Conservation (phyloP, 2,329 filamentous ascomycete genomes). For the Penicillium janthinellum region DNA sequence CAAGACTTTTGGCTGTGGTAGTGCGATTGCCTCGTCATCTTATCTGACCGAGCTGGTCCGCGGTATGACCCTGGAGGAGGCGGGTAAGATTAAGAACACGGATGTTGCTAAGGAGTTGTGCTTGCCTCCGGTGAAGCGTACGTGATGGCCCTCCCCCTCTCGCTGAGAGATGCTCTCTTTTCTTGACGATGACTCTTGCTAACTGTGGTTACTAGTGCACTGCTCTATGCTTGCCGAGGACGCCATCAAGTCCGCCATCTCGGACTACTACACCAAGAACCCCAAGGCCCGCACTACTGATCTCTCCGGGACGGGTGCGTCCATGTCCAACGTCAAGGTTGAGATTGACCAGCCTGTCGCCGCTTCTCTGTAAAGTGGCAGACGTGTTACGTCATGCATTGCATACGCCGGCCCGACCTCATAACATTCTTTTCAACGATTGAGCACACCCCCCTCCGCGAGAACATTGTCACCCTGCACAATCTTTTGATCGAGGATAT, state of each 20-base stretch:
- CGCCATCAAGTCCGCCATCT: constrained; percentile 88
- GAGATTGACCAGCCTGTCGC: constrained; percentile 44
- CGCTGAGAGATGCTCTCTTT: background rate
- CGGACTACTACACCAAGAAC: constrained; percentile 90
- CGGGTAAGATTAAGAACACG: constrained; percentile 89
- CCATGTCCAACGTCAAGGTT: constrained; percentile 62
- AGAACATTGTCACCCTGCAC: constrained; percentile 12
- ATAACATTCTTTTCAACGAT: constrained; percentile 9
- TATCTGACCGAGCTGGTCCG: constrained; percentile 94
- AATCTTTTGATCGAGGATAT: constrained; percentile 25
- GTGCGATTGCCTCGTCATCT: constrained; percentile 89
- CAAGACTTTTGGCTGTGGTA: constrained; percentile 96
- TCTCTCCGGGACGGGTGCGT: constrained; percentile 71
- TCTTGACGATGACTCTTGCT: background rate
- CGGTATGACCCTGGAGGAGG: constrained; percentile 95
- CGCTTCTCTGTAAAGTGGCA: constrained; percentile 28
- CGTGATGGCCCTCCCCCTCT: constrained; percentile 41
- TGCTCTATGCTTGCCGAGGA: constrained; percentile 93
- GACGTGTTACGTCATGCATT: background rate
- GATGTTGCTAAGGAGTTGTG: constrained; percentile 97
- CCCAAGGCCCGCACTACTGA: constrained; percentile 73
- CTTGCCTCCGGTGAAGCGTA: constrained; percentile 85
- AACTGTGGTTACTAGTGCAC: constrained; percentile 61
- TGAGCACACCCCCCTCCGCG: background rate
- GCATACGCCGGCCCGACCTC: background rate